phyloP scores from a whole-genome alignment of 768 basidiomycete species.

The Tubosaeta sp. region DNA sequence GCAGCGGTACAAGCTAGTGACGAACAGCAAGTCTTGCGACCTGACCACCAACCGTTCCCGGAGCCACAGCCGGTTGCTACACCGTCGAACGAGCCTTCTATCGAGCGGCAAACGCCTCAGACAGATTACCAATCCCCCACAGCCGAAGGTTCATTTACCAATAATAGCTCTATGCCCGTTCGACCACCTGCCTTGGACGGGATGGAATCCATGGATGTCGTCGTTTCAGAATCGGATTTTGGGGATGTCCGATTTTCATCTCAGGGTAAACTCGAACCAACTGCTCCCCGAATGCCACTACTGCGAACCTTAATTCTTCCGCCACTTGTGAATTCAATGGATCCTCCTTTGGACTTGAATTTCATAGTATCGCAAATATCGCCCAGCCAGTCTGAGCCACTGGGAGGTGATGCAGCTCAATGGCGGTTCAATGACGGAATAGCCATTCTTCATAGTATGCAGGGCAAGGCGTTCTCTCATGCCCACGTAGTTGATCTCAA shows the following conservation, averaged over 20 bases:
- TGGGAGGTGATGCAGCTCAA: neutral
- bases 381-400: neutral
- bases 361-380: conserved; percentile 11
- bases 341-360: conserved; percentile 15
- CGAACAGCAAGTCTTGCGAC: neutral
- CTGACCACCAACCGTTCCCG: neutral
- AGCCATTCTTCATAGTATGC: conserved; percentile 15
- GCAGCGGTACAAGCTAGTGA: neutral
- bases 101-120: neutral
- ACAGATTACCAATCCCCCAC: neutral
- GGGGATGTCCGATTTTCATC: neutral
- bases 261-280: neutral
- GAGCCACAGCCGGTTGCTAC: neutral
- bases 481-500: conserved; percentile 24
- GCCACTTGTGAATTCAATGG: conserved; percentile 6
- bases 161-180: neutral
- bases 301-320: conserved; percentile 10
- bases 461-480: conserved; percentile 19
- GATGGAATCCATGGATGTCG: conserved; percentile 1
- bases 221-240: neutral
- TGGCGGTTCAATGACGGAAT: conserved; percentile 16
- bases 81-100: neutral
- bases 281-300: neutral
- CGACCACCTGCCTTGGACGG: neutral
- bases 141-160: neutral